Base-by-base conservation (phyloP, 2,329 filamentous ascomycete species). In the Nigrograna mackinnonii region DNA sequence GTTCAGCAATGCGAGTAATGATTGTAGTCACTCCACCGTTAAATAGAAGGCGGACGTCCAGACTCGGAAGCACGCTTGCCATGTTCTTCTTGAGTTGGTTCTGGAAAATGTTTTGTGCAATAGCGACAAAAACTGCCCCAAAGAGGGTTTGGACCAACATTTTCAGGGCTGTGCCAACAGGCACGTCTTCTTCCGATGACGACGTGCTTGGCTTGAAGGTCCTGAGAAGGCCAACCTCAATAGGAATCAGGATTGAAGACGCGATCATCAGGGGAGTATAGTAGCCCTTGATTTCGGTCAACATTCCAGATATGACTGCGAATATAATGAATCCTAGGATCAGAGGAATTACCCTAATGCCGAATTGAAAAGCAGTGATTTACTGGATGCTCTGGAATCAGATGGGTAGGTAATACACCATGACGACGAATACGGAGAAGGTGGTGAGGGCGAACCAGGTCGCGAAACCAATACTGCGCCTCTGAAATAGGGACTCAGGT, bases 291-390 rank as follows among this genome's bases (percentile, higher is more conserved):
- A 5, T 67, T 34, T 14, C 44, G 54, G 43, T 55, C 46, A 21
- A 67, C 60, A 6, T 65, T 1, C 62, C 49, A 9, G 67, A 57
- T 6, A 49, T 47, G 12, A 52, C 50, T 12, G 57, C 44, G 34
- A 62, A 62, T 37, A 70, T 57, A 16, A 62, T 58, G 44, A 69
- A 67, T n/a, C 21, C 20, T 4, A 17, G 47, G 67, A 69, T 41
- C 55, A 58, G 16, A 39, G 41, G 44, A 32, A 44, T 17, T 37
- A 39, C 24, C 35, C 50, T 32, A 18, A 52, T 17, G 26, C 46
- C 41, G 9, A 42, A 48, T 17, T 24, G 18, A n/a, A 43, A 22
- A 3, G 45, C 45, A 16, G 37, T 35, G 5, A 16, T 28, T 5
- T 20, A 21, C 26, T 24, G 17, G 12, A 39, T 22, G 1, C 31